Percentiles rank a stretch among this genome's conserved stretches.
Evolutionary conservation across 345 rosid species (phyloP).

Genomic region (Rhodamnia argentea): DNA sequence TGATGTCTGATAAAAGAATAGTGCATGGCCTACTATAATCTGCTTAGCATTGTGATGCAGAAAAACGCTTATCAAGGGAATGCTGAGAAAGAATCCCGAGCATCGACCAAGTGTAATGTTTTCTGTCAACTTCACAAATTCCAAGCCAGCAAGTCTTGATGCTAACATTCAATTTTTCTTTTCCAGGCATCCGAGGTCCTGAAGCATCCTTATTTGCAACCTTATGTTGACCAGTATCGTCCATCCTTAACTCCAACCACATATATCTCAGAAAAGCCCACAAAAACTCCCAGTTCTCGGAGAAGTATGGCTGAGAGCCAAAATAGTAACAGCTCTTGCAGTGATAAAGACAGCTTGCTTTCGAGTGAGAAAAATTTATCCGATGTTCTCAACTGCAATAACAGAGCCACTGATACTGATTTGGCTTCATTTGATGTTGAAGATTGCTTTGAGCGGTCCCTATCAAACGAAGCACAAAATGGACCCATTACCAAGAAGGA

Average conservation of each 20-base stretch:
- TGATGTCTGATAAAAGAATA: neutral
- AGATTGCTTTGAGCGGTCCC: constrained; percentile 36
- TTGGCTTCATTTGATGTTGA: constrained; percentile 54
- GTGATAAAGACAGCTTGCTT: constrained; percentile 70
- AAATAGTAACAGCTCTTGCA: constrained; percentile 72
- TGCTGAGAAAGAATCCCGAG: constrained; percentile 96
- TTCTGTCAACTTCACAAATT: constrained; percentile 10
- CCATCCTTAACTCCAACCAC: constrained; percentile 37
- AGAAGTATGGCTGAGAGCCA: constrained; percentile 86
- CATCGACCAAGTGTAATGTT: constrained; percentile 87
- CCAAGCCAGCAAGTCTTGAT: neutral
- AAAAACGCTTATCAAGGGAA: constrained; percentile 82
- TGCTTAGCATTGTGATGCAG: constrained; percentile 30
- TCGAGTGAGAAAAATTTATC: constrained; percentile 36
- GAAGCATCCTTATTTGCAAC: constrained; percentile 96
- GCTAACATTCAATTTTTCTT: constrained; percentile 6
- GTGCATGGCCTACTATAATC: constrained; percentile 1
- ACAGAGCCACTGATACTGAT: constrained; percentile 43
- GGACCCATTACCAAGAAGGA: constrained; percentile 29
- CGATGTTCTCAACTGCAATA: constrained; percentile 24
- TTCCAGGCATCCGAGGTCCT: constrained; percentile 81
- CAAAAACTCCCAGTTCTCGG: constrained; percentile 27
- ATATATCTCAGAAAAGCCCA: constrained; percentile 45
- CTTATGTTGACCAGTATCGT: constrained; percentile 73
- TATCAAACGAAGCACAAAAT: constrained; percentile 36